Evolutionary conservation across 768 basidiomycete species (phyloP).

Genomic region (Rubroboletus pulcherrimus): DNA sequence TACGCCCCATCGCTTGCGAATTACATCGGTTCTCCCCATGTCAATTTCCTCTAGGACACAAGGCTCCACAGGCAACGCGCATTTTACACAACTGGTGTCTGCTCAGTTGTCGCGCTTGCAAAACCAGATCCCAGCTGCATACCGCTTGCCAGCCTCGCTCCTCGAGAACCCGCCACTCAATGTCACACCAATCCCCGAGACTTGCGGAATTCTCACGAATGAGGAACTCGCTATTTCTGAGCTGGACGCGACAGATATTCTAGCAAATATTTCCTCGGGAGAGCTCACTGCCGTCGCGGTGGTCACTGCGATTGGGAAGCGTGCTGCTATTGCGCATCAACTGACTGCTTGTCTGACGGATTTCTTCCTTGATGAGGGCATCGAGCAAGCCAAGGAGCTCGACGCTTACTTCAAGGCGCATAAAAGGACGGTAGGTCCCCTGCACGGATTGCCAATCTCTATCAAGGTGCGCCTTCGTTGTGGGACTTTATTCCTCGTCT

Average conservation of each 20-base stretch:
- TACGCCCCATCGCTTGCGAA: not conserved
- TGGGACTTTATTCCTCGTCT: not conserved
- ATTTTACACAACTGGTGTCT: slow-evolving; percentile 18
- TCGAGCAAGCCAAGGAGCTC: slow-evolving; percentile 38
- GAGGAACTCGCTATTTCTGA: slow-evolving; percentile 34
- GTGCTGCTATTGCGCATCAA: slow-evolving; percentile 53
- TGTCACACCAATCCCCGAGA: slow-evolving; percentile 31
- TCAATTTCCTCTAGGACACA: slow-evolving; percentile 21
- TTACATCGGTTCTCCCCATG: slow-evolving; percentile 3
- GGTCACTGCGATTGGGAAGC: slow-evolving; percentile 42
- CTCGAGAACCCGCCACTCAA: slow-evolving; percentile 28
- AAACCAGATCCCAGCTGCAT: slow-evolving; percentile 23
- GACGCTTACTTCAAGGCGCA: slow-evolving; percentile 37
- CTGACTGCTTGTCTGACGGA: slow-evolving; percentile 39
- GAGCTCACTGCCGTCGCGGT: slow-evolving; percentile 38
- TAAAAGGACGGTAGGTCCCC: slow-evolving; percentile 39
- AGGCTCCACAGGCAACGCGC: slow-evolving; percentile 20
- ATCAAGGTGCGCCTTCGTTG: slow-evolving; percentile 33
- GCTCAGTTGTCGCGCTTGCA: slow-evolving; percentile 19
- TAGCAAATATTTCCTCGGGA: slow-evolving; percentile 26
- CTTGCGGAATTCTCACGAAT: slow-evolving; percentile 31
- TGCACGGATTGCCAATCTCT: slow-evolving; percentile 40
- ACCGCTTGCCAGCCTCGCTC: slow-evolving; percentile 12
- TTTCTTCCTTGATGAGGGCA: slow-evolving; percentile 43
- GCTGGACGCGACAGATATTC: slow-evolving; percentile 35